These are phyloP conservation scores for Epichloe sp. DNA, from an alignment of 2,329 filamentous ascomycete species.

Conservation along the genomic window DNA sequence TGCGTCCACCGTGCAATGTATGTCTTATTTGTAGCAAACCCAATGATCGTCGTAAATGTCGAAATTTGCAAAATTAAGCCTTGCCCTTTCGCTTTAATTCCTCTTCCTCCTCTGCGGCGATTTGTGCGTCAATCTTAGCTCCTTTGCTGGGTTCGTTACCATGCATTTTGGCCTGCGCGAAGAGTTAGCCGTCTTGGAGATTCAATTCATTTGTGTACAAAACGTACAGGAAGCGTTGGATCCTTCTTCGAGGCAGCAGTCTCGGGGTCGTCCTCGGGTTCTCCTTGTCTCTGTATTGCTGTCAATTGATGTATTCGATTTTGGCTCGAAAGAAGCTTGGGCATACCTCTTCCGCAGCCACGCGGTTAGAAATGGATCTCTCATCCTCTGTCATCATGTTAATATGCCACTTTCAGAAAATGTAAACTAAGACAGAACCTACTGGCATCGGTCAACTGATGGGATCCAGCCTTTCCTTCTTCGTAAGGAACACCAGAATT, in stretches of 20 bases:
- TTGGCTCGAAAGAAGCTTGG: neutral
- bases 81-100: constrained; percentile 45
- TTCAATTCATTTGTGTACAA: no score
- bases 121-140: constrained; percentile 56
- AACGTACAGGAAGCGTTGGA: constrained; percentile 42
- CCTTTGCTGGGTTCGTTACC: constrained; percentile 63
- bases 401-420: neutral
- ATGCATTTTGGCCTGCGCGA: constrained; percentile 43
- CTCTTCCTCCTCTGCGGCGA: constrained; percentile 56
- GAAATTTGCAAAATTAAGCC: constrained; percentile 6
- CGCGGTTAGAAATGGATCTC: constrained; percentile 57
- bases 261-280: constrained; percentile 32
- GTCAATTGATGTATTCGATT: constrained; percentile 3
- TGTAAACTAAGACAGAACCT: constrained; percentile 15
- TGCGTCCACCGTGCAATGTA: neutral
- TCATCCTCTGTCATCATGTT: constrained; percentile 44
- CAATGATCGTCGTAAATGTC: neutral
- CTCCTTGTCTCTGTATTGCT: constrained; percentile 20
- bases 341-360: constrained; percentile 47
- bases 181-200: neutral
- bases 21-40: neutral
- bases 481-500: constrained; percentile 45
- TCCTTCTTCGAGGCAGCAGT: constrained; percentile 39
- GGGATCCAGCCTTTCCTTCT: constrained; percentile 58
- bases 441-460: constrained; percentile 61